A percentile compares a stretch with the other conserved stretches of the same genome.
phyloP scores from a whole-genome alignment of 805 yeast genomes.

The Metschnikowia reukaufii region DNA sequence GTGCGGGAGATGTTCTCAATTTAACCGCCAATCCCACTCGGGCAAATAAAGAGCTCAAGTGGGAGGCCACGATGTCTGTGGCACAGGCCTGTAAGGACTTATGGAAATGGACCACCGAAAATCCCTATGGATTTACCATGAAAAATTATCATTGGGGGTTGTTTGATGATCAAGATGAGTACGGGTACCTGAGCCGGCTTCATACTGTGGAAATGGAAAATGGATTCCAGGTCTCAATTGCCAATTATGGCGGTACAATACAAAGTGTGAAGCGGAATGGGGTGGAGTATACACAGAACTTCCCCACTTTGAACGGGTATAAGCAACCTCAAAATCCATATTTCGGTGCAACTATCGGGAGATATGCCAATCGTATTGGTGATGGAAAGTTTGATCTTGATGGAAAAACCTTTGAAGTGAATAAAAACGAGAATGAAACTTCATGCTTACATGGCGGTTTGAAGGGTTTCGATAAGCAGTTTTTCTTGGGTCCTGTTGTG shows the following conservation, averaged over 20 bases:
- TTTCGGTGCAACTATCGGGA: constrained; percentile 65
- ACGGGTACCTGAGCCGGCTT: constrained; percentile 31
- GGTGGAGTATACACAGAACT: constrained; percentile 40
- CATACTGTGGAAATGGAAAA: constrained; percentile 33
- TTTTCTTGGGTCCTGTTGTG: constrained; percentile 55
- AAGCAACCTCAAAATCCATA: constrained; percentile 39
- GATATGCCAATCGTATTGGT: constrained; percentile 60
- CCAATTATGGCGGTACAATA: constrained; percentile 54
- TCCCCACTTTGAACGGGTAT: constrained; percentile 34
- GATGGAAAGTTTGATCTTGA: constrained; percentile 44
- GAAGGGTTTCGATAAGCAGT: constrained; percentile 50
- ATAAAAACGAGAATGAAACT: constrained; percentile 38
- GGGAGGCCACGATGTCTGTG: constrained; percentile 58
- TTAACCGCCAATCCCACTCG: constrained; percentile 70
- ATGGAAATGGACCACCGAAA: constrained; percentile 74
- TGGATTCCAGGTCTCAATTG: constrained; percentile 39
- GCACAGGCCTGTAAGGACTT: constrained; percentile 68
- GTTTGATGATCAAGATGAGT: constrained; percentile 20
- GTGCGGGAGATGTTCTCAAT: constrained; percentile 75
- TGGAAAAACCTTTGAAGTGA: constrained; percentile 42
- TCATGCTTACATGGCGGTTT: constrained; percentile 55
- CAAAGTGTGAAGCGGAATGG: constrained; percentile 44
- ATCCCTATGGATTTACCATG: constrained; percentile 59
- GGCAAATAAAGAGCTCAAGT: constrained; percentile 63
- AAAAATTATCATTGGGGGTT: constrained; percentile 35